Evolutionary conservation across 2,329 filamentous ascomycete genomes (phyloP).

Genomic region (Fusarium sublunatum): DNA sequence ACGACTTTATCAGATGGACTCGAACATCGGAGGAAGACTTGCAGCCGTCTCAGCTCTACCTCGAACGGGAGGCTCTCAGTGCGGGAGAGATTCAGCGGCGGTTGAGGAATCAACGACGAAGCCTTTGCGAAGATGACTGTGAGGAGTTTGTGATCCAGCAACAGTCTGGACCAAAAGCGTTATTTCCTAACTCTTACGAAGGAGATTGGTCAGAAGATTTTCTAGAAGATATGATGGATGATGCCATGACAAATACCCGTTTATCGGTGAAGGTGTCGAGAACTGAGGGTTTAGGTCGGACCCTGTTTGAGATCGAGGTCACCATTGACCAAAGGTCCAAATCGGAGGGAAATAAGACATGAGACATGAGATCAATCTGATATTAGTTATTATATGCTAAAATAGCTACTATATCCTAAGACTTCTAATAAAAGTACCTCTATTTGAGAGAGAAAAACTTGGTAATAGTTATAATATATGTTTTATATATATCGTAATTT

Average conservation of each 20-base stretch:
- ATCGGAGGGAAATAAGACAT: too few species aligned
- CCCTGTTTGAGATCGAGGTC: conserved; percentile 34
- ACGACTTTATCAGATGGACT: conserved; percentile 15
- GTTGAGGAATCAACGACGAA: conserved; percentile 24
- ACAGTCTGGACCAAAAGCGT: conserved; percentile 2
- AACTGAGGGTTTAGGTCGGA: conserved; percentile 29
- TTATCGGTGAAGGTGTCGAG: conserved; percentile 13
- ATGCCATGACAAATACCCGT: neutral
- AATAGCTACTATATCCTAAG: too few species aligned
- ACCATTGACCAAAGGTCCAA: conserved; percentile 3
- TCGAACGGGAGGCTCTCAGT: conserved; percentile 8
- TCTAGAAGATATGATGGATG: conserved; percentile 12
- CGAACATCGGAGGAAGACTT: conserved; percentile 2
- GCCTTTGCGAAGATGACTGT: conserved; percentile 8
- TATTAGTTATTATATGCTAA: too few species aligned
- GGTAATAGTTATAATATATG: too few species aligned
- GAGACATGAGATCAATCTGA: too few species aligned
- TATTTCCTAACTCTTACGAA: conserved; percentile 29
- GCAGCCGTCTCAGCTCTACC: conserved; percentile 16
- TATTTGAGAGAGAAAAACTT: too few species aligned
- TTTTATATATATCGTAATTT: too few species aligned
- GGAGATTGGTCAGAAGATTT: conserved; percentile 19
- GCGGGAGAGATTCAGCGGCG: conserved; percentile 24
- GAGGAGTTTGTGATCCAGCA: conserved; percentile 2
- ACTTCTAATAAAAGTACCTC: too few species aligned